Conservation (phyloP, 1,284 basidiomycete genomes). For the Tylopilus sp. region DNA sequence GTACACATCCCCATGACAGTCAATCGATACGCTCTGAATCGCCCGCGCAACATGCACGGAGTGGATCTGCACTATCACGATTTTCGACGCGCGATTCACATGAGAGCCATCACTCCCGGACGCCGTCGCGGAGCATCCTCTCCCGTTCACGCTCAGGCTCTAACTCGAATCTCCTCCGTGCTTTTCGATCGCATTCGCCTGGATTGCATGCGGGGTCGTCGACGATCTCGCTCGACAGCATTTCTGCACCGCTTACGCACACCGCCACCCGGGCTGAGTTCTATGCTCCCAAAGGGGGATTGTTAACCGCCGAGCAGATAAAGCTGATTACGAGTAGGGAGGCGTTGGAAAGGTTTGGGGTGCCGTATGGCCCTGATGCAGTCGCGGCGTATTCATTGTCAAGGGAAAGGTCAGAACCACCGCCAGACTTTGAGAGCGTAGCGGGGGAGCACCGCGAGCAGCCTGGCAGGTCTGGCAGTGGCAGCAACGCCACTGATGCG, state of each 20-base stretch:
- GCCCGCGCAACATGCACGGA: conserved; percentile 12
- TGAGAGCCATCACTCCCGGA: conserved; percentile 18
- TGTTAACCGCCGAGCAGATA: conserved; percentile 50
- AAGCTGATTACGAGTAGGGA: conserved; percentile 47
- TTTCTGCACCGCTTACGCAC: conserved; percentile 49
- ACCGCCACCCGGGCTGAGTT: conserved; percentile 49
- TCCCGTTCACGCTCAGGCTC: conserved; percentile 32
- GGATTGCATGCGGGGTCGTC: conserved; percentile 37
- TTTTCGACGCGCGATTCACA: conserved; percentile 28
- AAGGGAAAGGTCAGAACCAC: conserved; percentile 36
- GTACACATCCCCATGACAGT: neutral
- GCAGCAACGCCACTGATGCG: neutral
- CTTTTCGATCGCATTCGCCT: conserved; percentile 19
- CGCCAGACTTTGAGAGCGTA: conserved; percentile 27
- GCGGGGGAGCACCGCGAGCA: neutral
- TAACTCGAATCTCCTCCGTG: conserved; percentile 30
- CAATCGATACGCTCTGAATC: conserved; percentile 9
- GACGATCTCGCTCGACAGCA: conserved; percentile 43
- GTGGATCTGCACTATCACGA: conserved; percentile 21
- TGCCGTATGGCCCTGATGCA: conserved; percentile 50
- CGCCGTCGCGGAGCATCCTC: conserved; percentile 10
- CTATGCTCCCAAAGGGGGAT: conserved; percentile 44
- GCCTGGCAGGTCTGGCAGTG: neutral
- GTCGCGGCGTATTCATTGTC: conserved; percentile 37
- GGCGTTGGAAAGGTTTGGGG: conserved; percentile 44